These are phyloP conservation scores for Gossypium trilobum DNA, from an alignment of 441 rosid genomes.

Conservation along the genomic window DNA sequence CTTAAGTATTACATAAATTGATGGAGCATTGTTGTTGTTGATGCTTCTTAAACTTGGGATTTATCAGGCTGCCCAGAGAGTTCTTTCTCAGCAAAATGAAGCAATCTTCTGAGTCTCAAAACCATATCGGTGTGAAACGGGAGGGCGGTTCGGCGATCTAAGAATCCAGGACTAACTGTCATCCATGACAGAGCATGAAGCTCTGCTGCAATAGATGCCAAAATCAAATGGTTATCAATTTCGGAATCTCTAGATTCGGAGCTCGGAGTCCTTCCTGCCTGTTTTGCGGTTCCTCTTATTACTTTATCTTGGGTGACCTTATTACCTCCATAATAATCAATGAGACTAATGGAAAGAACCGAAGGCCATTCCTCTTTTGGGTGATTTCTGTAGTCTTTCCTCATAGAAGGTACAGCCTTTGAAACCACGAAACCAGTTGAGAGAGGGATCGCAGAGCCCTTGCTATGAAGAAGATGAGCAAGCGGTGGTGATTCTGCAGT, in stretches of 20 bases:
- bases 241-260: constrained; percentile 67
- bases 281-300: constrained; percentile 43
- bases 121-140: constrained; percentile 97
- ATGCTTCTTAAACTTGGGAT: constrained; percentile 27
- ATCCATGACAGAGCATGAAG: constrained; percentile 97
- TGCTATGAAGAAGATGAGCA: constrained; percentile 98
- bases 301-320: constrained; percentile 45
- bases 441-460: constrained; percentile 81
- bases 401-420: constrained; percentile 83
- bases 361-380: constrained; percentile 94
- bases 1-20: background rate
- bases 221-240: constrained; percentile 69
- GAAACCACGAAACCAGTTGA: constrained; percentile 90
- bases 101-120: constrained; percentile 84
- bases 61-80: constrained; percentile 60
- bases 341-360: constrained; percentile 71
- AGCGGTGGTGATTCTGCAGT: constrained; percentile 99
- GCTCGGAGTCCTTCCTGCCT: constrained; percentile 40
- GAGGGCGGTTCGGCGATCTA: constrained; percentile 77
- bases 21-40: constrained; percentile 3
- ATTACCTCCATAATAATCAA: constrained; percentile 78
- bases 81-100: constrained; percentile 95
- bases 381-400: constrained; percentile 63
- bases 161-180: constrained; percentile 83
- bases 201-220: constrained; percentile 76